Evolutionary conservation across 768 basidiomycete species (phyloP).

Genomic region (Cyclocybe cylindracea): DNA sequence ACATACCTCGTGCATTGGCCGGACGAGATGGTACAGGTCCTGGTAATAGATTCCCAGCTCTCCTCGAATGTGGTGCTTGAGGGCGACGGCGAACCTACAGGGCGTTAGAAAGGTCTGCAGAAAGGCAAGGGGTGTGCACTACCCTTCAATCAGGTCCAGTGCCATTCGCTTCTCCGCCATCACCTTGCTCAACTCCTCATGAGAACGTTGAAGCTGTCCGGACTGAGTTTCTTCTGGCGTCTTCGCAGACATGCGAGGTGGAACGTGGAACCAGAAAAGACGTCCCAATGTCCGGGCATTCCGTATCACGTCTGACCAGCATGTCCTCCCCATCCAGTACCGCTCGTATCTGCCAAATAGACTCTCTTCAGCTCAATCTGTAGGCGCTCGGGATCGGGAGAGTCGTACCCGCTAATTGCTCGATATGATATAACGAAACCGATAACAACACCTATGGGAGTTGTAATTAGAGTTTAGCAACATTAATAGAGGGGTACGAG

Average conservation of each 20-base stretch:
- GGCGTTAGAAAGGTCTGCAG: not conserved
- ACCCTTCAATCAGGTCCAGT: slow-evolving; percentile 61
- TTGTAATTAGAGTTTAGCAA: not conserved
- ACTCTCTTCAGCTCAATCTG: not conserved
- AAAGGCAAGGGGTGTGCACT: slow-evolving; percentile 14
- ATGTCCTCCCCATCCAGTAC: slow-evolving; percentile 59
- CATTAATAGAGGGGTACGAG: not conserved
- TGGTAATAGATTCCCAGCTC: slow-evolving; percentile 64
- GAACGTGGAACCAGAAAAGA: slow-evolving; percentile 65
- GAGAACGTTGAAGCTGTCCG: slow-evolving; percentile 30
- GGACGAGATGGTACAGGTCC: slow-evolving; percentile 58
- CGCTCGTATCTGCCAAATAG: slow-evolving; percentile 49
- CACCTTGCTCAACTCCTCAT: slow-evolving; percentile 45
- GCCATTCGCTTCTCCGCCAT: slow-evolving; percentile 67
- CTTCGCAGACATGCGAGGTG: slow-evolving; percentile 44
- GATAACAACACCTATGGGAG: slow-evolving; percentile 43
- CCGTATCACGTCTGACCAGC: slow-evolving; percentile 59
- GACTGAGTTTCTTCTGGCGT: slow-evolving; percentile 35
- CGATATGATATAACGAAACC: slow-evolving; percentile 72
- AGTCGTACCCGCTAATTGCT: slow-evolving; percentile 54
- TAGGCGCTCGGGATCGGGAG: not conserved
- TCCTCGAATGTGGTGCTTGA: slow-evolving; percentile 66
- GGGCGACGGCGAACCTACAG: slow-evolving; percentile 50
- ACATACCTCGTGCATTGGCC: slow-evolving; percentile 50
- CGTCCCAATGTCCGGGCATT: slow-evolving; percentile 50